phyloP scores from a whole-genome alignment of 2,329 filamentous ascomycete genomes.

The Phialophora verrucosa region DNA sequence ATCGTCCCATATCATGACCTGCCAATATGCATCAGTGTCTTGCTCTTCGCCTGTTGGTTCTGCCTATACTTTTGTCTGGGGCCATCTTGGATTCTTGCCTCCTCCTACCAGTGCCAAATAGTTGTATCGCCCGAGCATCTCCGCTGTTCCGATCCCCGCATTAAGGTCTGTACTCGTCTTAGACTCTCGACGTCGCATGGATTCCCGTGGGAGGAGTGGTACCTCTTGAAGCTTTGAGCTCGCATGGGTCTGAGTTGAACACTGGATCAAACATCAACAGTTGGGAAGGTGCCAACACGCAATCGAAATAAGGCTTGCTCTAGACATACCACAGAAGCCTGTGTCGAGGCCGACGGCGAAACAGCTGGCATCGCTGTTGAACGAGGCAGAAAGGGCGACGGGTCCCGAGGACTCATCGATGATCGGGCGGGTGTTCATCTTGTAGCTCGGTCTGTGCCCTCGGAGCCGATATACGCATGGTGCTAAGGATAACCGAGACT shows the following conservation, averaged over 20 bases:
- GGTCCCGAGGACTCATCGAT: constrained; percentile 78
- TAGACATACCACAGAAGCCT: constrained; percentile 76
- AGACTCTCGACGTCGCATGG: neutral
- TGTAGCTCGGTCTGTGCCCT: constrained; percentile 7
- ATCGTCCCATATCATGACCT: constrained; percentile 90
- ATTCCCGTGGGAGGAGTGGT: constrained; percentile 26
- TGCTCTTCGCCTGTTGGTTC: neutral
- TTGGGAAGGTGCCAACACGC: constrained; percentile 28
- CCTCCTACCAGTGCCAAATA: constrained; percentile 90
- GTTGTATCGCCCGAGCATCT: constrained; percentile 86
- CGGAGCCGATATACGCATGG: constrained; percentile 9
- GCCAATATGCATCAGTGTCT: constrained; percentile 20
- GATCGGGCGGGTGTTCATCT: constrained; percentile 87
- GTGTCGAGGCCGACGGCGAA: constrained; percentile 87
- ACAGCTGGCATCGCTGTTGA: constrained; percentile 82
- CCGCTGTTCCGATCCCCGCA: constrained; percentile 78
- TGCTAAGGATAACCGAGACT: constrained; percentile 3
- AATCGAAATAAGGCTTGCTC: constrained; percentile 19
- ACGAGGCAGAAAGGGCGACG: constrained; percentile 79
- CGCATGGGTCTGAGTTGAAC: constrained; percentile 73
- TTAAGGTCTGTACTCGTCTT: constrained; percentile 66
- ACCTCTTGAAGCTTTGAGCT: constrained; percentile 69
- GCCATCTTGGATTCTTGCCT: constrained; percentile 81
- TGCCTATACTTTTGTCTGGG: constrained; percentile 74
- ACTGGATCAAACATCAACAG: constrained; percentile 55